These are phyloP conservation scores for Quercus rubra DNA, from an alignment of 306 rosid genomes.

Conservation along the genomic window DNA sequence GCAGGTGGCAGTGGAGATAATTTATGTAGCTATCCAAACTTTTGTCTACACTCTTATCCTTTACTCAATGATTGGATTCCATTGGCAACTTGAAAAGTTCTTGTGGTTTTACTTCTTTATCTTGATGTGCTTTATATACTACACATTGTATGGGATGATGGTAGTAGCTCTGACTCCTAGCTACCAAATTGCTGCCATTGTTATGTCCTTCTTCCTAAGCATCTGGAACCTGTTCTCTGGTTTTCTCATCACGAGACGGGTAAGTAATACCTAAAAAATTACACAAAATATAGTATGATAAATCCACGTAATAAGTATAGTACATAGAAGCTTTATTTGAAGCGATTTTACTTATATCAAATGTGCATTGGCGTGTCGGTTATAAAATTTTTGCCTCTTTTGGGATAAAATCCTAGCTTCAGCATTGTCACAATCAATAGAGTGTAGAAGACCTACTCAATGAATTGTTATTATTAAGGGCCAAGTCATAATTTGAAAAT, in stretches of 20 bases:
- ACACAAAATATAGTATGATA: neutral
- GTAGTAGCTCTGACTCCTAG: conserved; percentile 56
- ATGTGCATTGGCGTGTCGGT: too few relatives aligned
- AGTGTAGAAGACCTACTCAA: too few relatives aligned
- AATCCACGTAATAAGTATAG: neutral
- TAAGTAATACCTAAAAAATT: conserved; percentile 16
- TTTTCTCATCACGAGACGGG: conserved; percentile 43
- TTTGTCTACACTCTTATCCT: conserved; percentile 42
- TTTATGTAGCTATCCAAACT: conserved; percentile 49
- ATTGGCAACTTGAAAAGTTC: conserved; percentile 46
- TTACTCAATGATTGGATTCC: conserved; percentile 55
- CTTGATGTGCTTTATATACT: conserved; percentile 45
- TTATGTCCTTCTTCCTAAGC: conserved; percentile 49
- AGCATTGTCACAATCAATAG: too few relatives aligned
- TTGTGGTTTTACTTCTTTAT: conserved; percentile 59
- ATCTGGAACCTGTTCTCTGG: conserved; percentile 65
- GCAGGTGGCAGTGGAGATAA: conserved; percentile 53
- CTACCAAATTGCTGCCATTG: conserved; percentile 47
- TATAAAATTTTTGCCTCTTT: too few relatives aligned
- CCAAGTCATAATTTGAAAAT: too few relatives aligned
- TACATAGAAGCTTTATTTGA: neutral
- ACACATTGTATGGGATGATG: conserved; percentile 70
- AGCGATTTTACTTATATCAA: neutral
- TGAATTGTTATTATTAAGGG: too few relatives aligned
- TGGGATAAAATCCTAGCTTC: too few relatives aligned